phyloP scores from a whole-genome alignment of 2,329 filamentous ascomycete species.

The Clathrospora elynae region DNA sequence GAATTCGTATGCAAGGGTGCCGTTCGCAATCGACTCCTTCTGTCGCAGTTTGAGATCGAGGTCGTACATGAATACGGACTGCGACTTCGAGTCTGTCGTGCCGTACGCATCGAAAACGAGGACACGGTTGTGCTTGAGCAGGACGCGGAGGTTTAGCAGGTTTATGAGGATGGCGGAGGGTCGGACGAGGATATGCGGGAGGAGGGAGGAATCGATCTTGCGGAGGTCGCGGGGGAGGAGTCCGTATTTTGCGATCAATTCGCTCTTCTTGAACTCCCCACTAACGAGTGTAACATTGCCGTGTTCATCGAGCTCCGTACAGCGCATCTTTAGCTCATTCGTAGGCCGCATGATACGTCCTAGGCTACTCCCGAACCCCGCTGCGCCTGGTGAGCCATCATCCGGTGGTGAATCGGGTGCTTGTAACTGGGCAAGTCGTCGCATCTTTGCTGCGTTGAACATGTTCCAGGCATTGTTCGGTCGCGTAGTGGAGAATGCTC shows the following conservation, averaged over 20 bases:
- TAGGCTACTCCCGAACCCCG: constrained; percentile 52
- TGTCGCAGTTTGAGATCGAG: constrained; percentile 90
- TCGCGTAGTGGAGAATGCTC: constrained; percentile 17
- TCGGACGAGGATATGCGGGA: constrained; percentile 93
- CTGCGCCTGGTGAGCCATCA: constrained; percentile 59
- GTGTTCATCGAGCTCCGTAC: constrained; percentile 92
- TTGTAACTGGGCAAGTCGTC: constrained; percentile 58
- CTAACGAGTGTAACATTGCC: constrained; percentile 92
- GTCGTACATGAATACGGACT: constrained; percentile 98
- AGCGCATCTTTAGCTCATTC: constrained; percentile 83
- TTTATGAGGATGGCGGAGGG: constrained; percentile 94
- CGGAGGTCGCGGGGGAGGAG: constrained; percentile 91
- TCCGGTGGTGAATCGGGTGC: constrained; percentile 62
- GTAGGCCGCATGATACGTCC: constrained; percentile 78
- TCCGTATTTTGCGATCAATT: constrained; percentile 96
- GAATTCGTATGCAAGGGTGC: constrained; percentile 86
- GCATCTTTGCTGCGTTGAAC: constrained; percentile 38
- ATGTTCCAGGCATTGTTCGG: constrained; percentile 30
- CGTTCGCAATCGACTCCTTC: constrained; percentile 62
- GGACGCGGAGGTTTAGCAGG: constrained; percentile 89
- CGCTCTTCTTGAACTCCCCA: constrained; percentile 96
- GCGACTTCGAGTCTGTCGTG: constrained; percentile 90
- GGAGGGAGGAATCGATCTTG: constrained; percentile 95
- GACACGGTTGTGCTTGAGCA: constrained; percentile 93
- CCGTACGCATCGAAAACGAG: constrained; percentile 96